Base-by-base conservation (phyloP, 441 rosid species). In the Erysimum cheiri region DNA sequence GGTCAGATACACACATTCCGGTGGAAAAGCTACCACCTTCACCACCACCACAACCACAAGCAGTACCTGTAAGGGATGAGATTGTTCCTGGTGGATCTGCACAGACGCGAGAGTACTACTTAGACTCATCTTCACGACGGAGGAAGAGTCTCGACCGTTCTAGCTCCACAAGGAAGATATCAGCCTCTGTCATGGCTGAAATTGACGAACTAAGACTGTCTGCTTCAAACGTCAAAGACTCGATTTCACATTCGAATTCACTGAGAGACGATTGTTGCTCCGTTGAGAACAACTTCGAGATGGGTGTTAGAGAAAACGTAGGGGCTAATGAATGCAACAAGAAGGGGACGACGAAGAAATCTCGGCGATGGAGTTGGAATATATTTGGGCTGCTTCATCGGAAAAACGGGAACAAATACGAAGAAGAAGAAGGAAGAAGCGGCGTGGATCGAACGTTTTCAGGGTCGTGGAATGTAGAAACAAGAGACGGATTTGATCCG, bases 81-180 rank as follows among this genome's bases (percentile, higher is more conserved):
- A 54, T 59, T 8, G 61, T 81, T 26, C 99, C 99, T 12, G 99
- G 99, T 35, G 99, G 98, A 22, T 85, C 93, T 56, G 84, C 75
- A 37, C 99, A 95, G 78, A 92, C 99, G 0, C 81, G 97, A 78
- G 97, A 92, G 64, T 92, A 92, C 59, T 95, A 95, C 74, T 80
- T 80, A 1, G 98, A 92, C 78, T 89, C 98, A 4, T 85, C 93
- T 14, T 85, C 92, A 0, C 71, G 93, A 59, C 72, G 98, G 76
- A 84, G 99, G 80, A 91, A 82, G 85, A 92, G 98, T 62, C 85
- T 92, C 3, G 99, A 95, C 31, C 81, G 96, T 73, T 90, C 88
- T 3, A 77, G 72, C 60, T 71, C 80, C 26, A 65, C 71, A 0
- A 70, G 76, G 50, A 82, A 73, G 69, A 5, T 68, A 36, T 61